phyloP scores from a whole-genome alignment of 352 stramenopile genomes.

The Phytophthora pisi region DNA sequence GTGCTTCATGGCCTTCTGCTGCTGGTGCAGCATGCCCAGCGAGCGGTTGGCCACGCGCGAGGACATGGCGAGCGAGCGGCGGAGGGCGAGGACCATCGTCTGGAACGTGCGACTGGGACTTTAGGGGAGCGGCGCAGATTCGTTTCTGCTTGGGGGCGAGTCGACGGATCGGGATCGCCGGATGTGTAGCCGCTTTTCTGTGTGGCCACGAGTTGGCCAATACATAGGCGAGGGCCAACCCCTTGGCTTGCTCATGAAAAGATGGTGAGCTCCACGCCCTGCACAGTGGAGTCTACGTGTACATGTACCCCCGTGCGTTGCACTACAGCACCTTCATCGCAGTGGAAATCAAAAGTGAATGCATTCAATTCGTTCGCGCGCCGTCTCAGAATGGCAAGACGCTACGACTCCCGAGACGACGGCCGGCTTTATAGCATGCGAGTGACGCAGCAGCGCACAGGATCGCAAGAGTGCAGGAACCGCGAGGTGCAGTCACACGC shows the following conservation, averaged over 20 bases:
- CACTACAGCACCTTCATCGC: too few species aligned
- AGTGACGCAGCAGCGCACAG: not conserved
- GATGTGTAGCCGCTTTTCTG: conserved; percentile 13
- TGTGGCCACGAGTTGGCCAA: not conserved
- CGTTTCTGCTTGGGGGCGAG: conserved; percentile 34
- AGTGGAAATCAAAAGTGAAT: conserved; percentile 30
- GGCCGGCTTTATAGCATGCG: conserved; percentile 35
- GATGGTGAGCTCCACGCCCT: conserved; percentile 1
- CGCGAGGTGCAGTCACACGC: not conserved
- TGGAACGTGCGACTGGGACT: conserved; percentile 28
- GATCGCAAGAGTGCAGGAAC: not conserved
- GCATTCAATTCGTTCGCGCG: conserved; percentile 18
- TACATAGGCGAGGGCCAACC: not conserved
- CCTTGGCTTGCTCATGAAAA: conserved; percentile 10
- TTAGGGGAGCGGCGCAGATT: conserved; percentile 30
- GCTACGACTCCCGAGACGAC: conserved; percentile 11
- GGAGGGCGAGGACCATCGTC: conserved; percentile 65
- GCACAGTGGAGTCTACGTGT: not conserved
- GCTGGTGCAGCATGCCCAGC: conserved; percentile 51
- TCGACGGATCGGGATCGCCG: conserved; percentile 16
- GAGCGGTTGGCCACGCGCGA: conserved; percentile 38
- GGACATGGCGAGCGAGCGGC: conserved; percentile 52
- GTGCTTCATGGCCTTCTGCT: conserved; percentile 74
- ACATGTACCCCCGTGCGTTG: not conserved
- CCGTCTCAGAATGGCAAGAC: not conserved